Evolutionary conservation across 306 rosid genomes (phyloP), one percentile per base, ranked within the genome.

Genomic region (Cicer pinnatifidum): DNA sequence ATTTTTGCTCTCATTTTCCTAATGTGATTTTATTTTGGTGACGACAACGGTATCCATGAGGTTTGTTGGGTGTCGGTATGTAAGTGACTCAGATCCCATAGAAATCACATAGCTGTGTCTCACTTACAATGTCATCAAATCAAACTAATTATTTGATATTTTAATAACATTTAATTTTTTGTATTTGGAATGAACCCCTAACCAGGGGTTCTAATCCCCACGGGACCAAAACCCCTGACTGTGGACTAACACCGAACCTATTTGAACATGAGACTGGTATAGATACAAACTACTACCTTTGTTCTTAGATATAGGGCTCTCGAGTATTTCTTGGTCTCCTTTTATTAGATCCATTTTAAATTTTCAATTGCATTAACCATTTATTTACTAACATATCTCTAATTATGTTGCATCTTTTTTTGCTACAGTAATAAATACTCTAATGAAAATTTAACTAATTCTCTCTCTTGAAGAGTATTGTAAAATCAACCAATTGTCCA

Each of bases 11-110:
- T 35, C 9, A 65, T 75, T 71, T 69, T 37, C 43, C 82, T 69
- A 47, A 78, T 85, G 67, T 48, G 78, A 73, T 79, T 73, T 85
- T 85, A 71, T 79, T 71, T 83, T 86, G 65, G 10, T 2, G 10
- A 6, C 39, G 3, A 57, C 58, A 19, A 54, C 71, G 72, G 40
- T 12, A 11, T 59, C 66, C 10, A 59, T 7, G 6, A 20, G 63
- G 28, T 57, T 11, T 57, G 20, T 51, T 13, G 9, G 9, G 19
- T 51, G 57, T 9, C 23, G 1, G 23, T 51, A 2, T 10, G 3
- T 4, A 51, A 15, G 15, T 7, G 23, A 51, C 57, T 13, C 20
- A 28, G 1, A 50, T 51, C 20, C 20, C 7, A 51, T 51, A 13
- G 23, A 51, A 50, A 2, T 51, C 15, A 51, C 20, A 51, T 17